These are phyloP conservation scores for Torulaspora franciscae DNA, from an alignment of 805 yeast genomes.

Conservation along the genomic window DNA sequence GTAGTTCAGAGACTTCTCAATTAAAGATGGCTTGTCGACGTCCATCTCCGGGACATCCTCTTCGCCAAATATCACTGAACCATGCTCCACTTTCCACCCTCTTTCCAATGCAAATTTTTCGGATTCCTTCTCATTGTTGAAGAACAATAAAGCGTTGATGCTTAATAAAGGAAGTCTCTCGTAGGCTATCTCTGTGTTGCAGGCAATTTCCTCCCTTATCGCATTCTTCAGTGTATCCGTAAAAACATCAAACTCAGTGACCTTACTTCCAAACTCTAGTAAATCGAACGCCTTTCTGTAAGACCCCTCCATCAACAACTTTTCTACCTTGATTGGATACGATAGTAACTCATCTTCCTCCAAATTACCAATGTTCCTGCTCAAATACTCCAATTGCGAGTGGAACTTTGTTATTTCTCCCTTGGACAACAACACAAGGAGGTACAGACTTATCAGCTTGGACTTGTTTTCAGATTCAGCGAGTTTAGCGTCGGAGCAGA, in stretches of 20 bases:
- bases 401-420: slow-evolving; percentile 87
- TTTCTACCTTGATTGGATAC: slow-evolving; percentile 85
- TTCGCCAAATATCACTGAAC: slow-evolving; percentile 46
- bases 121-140: slow-evolving; percentile 52
- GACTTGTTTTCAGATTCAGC: slow-evolving; percentile 55
- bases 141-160: slow-evolving; percentile 74
- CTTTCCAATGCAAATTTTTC: slow-evolving; percentile 49
- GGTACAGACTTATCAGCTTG: slow-evolving; percentile 69
- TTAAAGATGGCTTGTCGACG: slow-evolving; percentile 35
- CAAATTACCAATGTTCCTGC: slow-evolving; percentile 40
- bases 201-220: slow-evolving; percentile 79
- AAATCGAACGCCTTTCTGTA: slow-evolving; percentile 87
- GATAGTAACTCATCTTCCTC: slow-evolving; percentile 68
- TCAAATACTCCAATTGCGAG: slow-evolving; percentile 75
- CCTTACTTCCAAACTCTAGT: slow-evolving; percentile 40
- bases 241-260: slow-evolving; percentile 74
- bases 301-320: slow-evolving; percentile 94
- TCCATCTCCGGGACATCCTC: slow-evolving; percentile 27
- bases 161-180: slow-evolving; percentile 70
- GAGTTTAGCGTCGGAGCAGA: slow-evolving; percentile 34
- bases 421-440: slow-evolving; percentile 70
- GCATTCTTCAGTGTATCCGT: slow-evolving; percentile 71
- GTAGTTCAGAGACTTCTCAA: slow-evolving; percentile 72
- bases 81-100: slow-evolving; percentile 54
- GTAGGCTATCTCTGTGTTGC: slow-evolving; percentile 77